A percentile compares a stretch with the other conserved stretches of the same genome.
Conservation (phyloP, 2,329 filamentous ascomycete genomes). For the Trichophyton verrucosum region DNA sequence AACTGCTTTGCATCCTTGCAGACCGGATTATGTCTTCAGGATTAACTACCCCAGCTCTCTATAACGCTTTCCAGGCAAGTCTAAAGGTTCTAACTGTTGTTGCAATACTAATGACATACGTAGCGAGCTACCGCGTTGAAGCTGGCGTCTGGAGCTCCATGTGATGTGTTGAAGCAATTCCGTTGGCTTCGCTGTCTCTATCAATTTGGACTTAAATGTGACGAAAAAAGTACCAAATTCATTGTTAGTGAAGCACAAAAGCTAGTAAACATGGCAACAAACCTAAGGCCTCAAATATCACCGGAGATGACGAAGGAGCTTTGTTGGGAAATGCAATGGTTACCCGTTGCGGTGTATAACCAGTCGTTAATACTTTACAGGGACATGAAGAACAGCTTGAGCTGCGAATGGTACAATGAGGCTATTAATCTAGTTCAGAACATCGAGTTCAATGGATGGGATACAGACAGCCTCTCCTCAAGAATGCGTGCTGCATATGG, state of each 20-base stretch:
- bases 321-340: slow-evolving; percentile 26
- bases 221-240: background rate
- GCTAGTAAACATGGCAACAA: background rate
- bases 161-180: background rate
- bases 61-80: background rate
- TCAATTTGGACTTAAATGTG: background rate
- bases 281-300: background rate
- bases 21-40: background rate
- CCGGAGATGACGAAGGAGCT: background rate
- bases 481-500: slow-evolving; percentile 17
- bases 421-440: background rate
- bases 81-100: background rate
- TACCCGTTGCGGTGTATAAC: slow-evolving; percentile 45
- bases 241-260: background rate
- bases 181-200: background rate
- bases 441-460: slow-evolving; percentile 12
- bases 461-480: slow-evolving; percentile 14
- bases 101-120: background rate
- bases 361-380: slow-evolving; percentile 42
- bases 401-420: slow-evolving; percentile 26
- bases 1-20: background rate
- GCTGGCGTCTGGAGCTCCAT: background rate
- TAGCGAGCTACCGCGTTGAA: background rate
- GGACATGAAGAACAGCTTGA: slow-evolving; percentile 12
- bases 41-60: background rate